These are phyloP conservation scores for Mucor irregularis DNA, from an alignment of 371 early-diverging fungal species.

Conservation along the genomic window DNA sequence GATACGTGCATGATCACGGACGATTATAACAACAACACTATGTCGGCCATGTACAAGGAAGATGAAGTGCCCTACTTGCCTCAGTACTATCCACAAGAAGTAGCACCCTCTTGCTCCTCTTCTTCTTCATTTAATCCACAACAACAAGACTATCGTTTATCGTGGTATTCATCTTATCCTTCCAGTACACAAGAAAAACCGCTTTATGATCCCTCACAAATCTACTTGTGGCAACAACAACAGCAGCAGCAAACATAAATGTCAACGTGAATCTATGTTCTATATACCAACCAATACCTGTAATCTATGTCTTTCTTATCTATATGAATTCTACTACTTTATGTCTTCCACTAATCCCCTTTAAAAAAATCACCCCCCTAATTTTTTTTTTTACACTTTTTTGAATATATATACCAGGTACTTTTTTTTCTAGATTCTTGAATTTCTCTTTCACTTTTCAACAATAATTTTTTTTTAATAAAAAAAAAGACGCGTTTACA, in stretches of 20 bases:
- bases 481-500: not conserved
- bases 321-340: not conserved
- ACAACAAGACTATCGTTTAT: slow-evolving; percentile 1
- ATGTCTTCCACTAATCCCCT: not conserved
- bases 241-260: no score
- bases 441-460: not conserved
- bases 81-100: not conserved
- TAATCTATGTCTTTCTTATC: not conserved
- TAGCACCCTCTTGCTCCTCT: not conserved
- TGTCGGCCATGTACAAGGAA: not conserved
- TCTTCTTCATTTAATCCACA: not conserved
- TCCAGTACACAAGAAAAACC: no score
- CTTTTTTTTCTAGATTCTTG: not conserved
- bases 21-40: not conserved
- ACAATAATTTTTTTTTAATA: not conserved
- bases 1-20: not conserved
- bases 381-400: not conserved
- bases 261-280: no score
- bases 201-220: not conserved
- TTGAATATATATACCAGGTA: slow-evolving; percentile 1
- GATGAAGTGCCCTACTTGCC: not conserved
- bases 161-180: slow-evolving; percentile 3
- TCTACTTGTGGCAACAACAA: slow-evolving; percentile 2
- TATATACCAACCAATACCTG: no score
- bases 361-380: not conserved